A percentile compares a stretch with the other conserved stretches of the same genome.
These are phyloP conservation scores for Septoria linicola DNA, from an alignment of 2,329 filamentous ascomycete species.

Conservation along the genomic window DNA sequence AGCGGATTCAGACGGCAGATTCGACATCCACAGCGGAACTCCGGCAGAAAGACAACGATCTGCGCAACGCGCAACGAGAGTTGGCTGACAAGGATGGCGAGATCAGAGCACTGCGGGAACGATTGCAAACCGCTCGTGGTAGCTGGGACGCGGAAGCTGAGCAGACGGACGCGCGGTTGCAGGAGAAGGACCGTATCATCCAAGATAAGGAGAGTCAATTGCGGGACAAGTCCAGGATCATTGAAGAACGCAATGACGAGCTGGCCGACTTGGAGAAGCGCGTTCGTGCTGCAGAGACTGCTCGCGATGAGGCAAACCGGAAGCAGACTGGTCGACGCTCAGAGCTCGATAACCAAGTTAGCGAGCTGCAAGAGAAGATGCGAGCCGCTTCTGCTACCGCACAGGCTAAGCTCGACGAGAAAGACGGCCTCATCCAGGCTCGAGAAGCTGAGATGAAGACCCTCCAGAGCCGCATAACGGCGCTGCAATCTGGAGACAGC, in stretches of 20 bases:
- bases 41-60: constrained; percentile 42
- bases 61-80: constrained; percentile 61
- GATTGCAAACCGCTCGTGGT: constrained; percentile 40
- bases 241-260: constrained; percentile 74
- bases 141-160: constrained; percentile 42
- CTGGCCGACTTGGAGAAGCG: constrained; percentile 45
- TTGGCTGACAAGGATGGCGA: constrained; percentile 41
- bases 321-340: constrained; percentile 58
- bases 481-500: constrained; percentile 35
- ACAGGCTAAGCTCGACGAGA: constrained; percentile 46
- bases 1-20: constrained; percentile 33
- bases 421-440: constrained; percentile 43
- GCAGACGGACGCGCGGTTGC: constrained; percentile 39
- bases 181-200: constrained; percentile 49
- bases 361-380: constrained; percentile 52
- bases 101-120: constrained; percentile 39
- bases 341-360: constrained; percentile 46
- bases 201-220: constrained; percentile 73
- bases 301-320: constrained; percentile 30
- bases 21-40: constrained; percentile 26
- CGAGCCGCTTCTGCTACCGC: constrained; percentile 40
- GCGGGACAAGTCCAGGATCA: constrained; percentile 69
- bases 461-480: constrained; percentile 35
- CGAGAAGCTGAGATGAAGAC: constrained; percentile 43
- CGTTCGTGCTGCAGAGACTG: constrained; percentile 31